These are phyloP conservation scores for Kodamaea restingae DNA, from an alignment of 805 yeast species.

Conservation along the genomic window DNA sequence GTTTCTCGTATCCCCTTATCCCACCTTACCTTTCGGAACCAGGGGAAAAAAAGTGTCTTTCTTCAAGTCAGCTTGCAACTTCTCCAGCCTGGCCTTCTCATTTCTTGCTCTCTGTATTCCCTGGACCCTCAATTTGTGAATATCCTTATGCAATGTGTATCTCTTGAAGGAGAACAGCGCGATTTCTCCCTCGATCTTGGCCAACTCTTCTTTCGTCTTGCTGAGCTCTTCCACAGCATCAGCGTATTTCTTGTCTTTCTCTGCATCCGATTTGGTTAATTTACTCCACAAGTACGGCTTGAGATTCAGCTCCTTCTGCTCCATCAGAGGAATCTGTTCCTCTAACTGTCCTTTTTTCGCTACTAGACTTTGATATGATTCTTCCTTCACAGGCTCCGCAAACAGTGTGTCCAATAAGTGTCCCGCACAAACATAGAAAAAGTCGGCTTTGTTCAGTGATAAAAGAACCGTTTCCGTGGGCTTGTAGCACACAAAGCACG, in stretches of 20 bases:
- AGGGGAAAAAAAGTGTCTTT: conserved; percentile 11
- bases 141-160: conserved; percentile 37
- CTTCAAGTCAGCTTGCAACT: conserved; percentile 10
- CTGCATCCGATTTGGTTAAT: conserved; percentile 14
- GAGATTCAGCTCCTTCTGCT: conserved; percentile 21
- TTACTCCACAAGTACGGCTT: conserved; percentile 36
- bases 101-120: conserved; percentile 29
- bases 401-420: conserved; percentile 48
- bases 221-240: conserved; percentile 15
- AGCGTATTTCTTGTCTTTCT: conserved; percentile 19
- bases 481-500: conserved; percentile 51
- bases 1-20: background rate
- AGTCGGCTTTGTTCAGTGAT: conserved; percentile 44
- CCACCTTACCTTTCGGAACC: conserved; percentile 11
- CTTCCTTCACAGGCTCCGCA: conserved; percentile 36
- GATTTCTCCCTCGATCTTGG: conserved; percentile 19
- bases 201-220: conserved; percentile 13
- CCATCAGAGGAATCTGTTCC: conserved; percentile 17
- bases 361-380: conserved; percentile 28
- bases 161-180: conserved; percentile 31
- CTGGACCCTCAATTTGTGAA: conserved; percentile 40
- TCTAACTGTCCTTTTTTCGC: conserved; percentile 19
- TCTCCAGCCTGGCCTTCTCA: conserved; percentile 14
- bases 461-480: conserved; percentile 45
- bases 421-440: conserved; percentile 47